phyloP scores from a whole-genome alignment of 495 filamentous ascomycete species.

The Platismatia glauca region DNA sequence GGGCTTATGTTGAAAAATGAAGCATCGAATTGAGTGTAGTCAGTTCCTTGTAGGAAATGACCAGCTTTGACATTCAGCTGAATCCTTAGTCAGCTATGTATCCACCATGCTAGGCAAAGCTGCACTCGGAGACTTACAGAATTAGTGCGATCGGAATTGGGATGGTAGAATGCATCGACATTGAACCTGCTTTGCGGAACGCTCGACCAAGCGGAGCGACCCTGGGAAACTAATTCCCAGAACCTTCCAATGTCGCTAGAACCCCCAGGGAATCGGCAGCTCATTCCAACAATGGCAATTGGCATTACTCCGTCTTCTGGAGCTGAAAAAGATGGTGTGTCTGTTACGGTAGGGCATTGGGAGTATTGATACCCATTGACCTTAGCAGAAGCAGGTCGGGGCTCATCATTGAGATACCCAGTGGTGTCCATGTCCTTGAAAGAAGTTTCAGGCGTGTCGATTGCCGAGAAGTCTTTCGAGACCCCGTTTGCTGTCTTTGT shows the following conservation, averaged over 20 bases:
- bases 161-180: conserved; percentile 23
- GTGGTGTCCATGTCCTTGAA: not conserved
- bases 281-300: conserved; percentile 38
- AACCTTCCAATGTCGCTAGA: conserved; percentile 31
- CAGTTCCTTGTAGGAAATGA: conserved; percentile 8
- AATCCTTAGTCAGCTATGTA: not conserved
- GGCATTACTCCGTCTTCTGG: conserved; percentile 5
- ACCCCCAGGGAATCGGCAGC: conserved; percentile 35
- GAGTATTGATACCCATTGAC: not conserved
- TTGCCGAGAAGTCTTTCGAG: not conserved
- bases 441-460: not conserved
- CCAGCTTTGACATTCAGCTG: conserved; percentile 11
- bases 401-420: not conserved
- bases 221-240: conserved; percentile 33
- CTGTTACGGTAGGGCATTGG: not conserved
- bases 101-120: not conserved
- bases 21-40: conserved; percentile 7
- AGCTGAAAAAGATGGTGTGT: not conserved
- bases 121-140: conserved; percentile 4
- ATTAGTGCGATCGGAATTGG: conserved; percentile 16
- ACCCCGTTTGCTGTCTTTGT: not conserved
- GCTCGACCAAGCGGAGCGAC: conserved; percentile 27
- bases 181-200: conserved; percentile 29
- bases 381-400: not conserved
- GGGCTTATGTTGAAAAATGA: conserved; percentile 15